Conservation (phyloP, 2,329 filamentous ascomycete species). For the Herpotrichia juniperi region DNA sequence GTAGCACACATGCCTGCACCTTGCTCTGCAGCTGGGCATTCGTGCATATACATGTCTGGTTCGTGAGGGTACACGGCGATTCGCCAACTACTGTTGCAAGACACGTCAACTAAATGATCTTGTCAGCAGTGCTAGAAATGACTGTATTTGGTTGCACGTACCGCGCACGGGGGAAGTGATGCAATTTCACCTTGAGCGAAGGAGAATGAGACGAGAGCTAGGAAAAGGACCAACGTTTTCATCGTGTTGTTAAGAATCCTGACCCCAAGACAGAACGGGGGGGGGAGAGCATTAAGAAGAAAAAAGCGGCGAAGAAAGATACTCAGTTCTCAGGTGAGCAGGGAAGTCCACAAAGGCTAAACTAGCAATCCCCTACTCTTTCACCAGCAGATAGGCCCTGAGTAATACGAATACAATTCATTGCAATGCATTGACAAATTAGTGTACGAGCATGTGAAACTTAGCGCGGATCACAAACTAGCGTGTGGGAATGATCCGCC, state of each 20-base stretch:
- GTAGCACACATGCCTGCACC: slow-evolving; percentile 13
- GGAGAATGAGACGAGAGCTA: slow-evolving; percentile 9
- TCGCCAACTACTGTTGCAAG: slow-evolving; percentile 12
- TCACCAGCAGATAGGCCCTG: not conserved
- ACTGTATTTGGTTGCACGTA: not conserved
- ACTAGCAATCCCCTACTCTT: not conserved
- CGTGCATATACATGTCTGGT: slow-evolving; percentile 18
- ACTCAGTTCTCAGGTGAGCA: not conserved
- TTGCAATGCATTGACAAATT: not conserved
- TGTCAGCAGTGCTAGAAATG: slow-evolving; percentile 8
- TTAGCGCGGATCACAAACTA: not conserved
- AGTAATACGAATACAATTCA: not conserved
- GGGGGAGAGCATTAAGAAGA: not conserved
- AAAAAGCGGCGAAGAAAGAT: slow-evolving; percentile 1
- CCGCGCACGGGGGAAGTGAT: slow-evolving; percentile 11
- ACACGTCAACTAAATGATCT: slow-evolving; percentile 15
- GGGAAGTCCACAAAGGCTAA: not conserved
- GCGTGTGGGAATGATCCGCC: not conserved
- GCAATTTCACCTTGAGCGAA: slow-evolving; percentile 5
- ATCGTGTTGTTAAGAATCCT: slow-evolving; percentile 11
- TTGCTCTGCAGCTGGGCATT: slow-evolving; percentile 1
- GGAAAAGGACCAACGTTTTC: slow-evolving; percentile 16
- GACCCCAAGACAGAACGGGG: slow-evolving; percentile 1
- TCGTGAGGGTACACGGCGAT: slow-evolving; percentile 9
- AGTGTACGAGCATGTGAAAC: slow-evolving; percentile 1